Evolutionary conservation across 148 eudicot genomes (phyloP), one percentile per base, ranked within the genome.

Genomic region (Chenopodium formosanum): DNA sequence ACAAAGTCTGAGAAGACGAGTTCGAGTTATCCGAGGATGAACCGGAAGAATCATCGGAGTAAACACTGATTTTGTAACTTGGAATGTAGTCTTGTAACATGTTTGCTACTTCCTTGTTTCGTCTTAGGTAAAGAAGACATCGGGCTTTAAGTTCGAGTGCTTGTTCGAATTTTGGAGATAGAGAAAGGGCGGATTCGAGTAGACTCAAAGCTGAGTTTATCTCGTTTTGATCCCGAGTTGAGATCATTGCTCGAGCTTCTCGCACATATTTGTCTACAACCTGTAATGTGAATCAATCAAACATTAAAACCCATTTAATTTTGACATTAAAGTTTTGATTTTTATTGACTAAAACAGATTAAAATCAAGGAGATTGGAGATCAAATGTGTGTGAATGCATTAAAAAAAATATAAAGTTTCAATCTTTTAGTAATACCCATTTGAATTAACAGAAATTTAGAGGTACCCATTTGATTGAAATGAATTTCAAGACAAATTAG

Each of bases 31-130:
- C 97, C 2, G 97, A 93, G 0, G 89, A 89, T 37, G 90, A 89
- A 22, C 90, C 88, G 56, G 92, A 87, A 29, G 94, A 88, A 17
- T 90, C 93, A 14, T 76, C 85, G 9, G 80, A 79, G 68, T 74
- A 14, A 46, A 80, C 79, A 40, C 7, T 40, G 88, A 89, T 86
- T 76, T 88, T 94, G 52, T 92, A 82, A 84, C 99, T 96, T 9
- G 99, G 99, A 44, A 96, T 96, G 75, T 91, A 92, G 63, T 96
- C 98, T 74, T 92, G 98, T 0, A 96, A 75, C 98, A 96, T 89
- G 79, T 92, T 89, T 14, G 97, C 98, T 2, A 94, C 94, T 4
- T 96, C 97, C 69, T 90, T 96, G 86, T 86, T 94, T 52, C 98
- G 86, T n/a, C 92, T 82, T 37, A 94, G 87, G 70, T 82, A 86